These are phyloP conservation scores for Elsinoe arachidis DNA, from an alignment of 2,329 filamentous ascomycete genomes.

Conservation along the genomic window DNA sequence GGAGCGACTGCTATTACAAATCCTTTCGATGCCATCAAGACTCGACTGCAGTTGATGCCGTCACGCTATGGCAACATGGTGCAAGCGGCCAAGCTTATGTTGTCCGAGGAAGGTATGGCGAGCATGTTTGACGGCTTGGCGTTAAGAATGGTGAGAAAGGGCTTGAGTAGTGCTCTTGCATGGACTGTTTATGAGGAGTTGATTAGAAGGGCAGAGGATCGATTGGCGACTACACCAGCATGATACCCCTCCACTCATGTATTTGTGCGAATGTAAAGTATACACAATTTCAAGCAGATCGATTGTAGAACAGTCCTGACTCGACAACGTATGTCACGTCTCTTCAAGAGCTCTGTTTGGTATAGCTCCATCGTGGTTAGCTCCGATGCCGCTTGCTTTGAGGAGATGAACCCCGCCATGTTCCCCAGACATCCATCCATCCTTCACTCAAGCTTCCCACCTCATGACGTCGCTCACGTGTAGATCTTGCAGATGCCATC, in stretches of 20 bases:
- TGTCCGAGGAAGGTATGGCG: slow-evolving; percentile 68
- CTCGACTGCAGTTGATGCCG: slow-evolving; percentile 83
- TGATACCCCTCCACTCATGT: slow-evolving; percentile 14
- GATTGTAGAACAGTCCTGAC: not conserved
- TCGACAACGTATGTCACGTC: no score
- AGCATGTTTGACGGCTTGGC: slow-evolving; percentile 80
- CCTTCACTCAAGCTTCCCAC: slow-evolving; percentile 1
- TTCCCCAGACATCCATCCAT: not conserved
- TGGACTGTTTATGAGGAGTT: slow-evolving; percentile 97
- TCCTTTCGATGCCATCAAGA: slow-evolving; percentile 95
- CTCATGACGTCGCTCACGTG: slow-evolving; percentile 5
- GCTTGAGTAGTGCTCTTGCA: slow-evolving; percentile 83
- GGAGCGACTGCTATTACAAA: slow-evolving; percentile 85
- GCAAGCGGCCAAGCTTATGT: slow-evolving; percentile 67
- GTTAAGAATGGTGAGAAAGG: slow-evolving; percentile 82
- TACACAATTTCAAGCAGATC: no score
- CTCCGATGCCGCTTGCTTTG: not conserved
- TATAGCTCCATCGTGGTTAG: no score
- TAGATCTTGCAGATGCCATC: not conserved
- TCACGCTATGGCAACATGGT: slow-evolving; percentile 72
- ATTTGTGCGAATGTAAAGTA: not conserved
- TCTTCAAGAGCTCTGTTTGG: no score
- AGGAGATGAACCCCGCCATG: not conserved
- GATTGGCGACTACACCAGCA: slow-evolving; percentile 16
- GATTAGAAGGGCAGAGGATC: slow-evolving; percentile 59